Base-by-base conservation (phyloP, 2,329 filamentous ascomycete species). In the Ilyonectria destructans region DNA sequence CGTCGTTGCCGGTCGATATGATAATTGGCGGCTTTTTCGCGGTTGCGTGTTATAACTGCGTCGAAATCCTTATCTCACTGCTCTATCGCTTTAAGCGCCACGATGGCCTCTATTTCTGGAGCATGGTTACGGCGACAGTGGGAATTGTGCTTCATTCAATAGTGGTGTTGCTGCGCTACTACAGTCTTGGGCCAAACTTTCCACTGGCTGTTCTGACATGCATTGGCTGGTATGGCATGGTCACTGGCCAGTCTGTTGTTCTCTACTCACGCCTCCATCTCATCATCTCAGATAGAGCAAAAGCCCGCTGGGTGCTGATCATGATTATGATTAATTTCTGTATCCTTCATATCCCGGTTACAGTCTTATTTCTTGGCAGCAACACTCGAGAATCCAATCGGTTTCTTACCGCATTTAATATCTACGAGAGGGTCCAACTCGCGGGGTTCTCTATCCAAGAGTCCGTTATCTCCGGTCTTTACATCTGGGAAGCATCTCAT, bases 401-500 rank as follows among this genome's bases (percentile, higher is more conserved):
- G 6, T 52, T 26, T n/a, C 49, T 52, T 12, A 15, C 49, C 26
- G 49, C 49, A n/a, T 52, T 52, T 29, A 19, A 52, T 26, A n/a
- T 52, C 17, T 52, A 52, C 12, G 49, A 52, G 49, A 26, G 49
- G 6, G 13, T 52, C 17, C 49, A 52, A 13, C 49, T 52, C 17
- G 49, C 49, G 15, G 49, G 49, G 15, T 52, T 52, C 49, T 52
- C n/a, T 26, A 21, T 52, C 9, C 49, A 52, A 19, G 49, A 52
- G 23, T 9, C 46, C 46, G 9, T 49, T 23, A 49, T 49, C 8
- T 49, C 46, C 1, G 46, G 46, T 17, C 49, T 52, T 10, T 52
- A 52, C 49, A 52, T 52, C 49, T 52, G 49, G 49, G 49, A 52
- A 52, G 29, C 49, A 17, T n/a, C 49, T 13, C 49, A 26, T 29